These are phyloP conservation scores for Nicotiana knightiana DNA, from an alignment of 257 asterid species.

Conservation along the genomic window DNA sequence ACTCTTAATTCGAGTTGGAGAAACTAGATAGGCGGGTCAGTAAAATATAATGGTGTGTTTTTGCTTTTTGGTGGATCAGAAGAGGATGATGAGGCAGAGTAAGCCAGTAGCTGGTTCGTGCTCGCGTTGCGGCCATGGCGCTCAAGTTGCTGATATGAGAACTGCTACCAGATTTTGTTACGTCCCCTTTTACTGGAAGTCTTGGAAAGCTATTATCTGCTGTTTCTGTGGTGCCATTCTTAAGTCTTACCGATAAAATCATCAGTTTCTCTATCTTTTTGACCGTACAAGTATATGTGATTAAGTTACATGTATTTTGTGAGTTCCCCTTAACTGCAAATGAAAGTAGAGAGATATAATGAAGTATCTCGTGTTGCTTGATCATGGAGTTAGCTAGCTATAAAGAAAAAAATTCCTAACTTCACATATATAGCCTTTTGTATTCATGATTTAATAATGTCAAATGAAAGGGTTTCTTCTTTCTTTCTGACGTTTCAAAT, in stretches of 20 bases:
- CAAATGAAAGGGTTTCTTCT: background rate
- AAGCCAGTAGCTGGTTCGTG: constrained; percentile 78
- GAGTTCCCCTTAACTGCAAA: too few species aligned
- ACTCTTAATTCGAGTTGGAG: background rate
- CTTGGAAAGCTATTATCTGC: constrained; percentile 76
- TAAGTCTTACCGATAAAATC: constrained; percentile 46
- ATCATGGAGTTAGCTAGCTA: background rate
- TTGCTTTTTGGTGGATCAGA: constrained; percentile 84
- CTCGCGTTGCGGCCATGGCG: constrained; percentile 65
- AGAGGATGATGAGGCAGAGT: constrained; percentile 41
- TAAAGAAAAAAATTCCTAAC: background rate
- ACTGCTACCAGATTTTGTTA: constrained; percentile 71
- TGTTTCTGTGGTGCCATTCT: constrained; percentile 61
- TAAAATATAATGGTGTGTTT: constrained; percentile 45
- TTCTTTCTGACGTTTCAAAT: background rate
- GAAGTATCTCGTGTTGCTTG: too few species aligned
- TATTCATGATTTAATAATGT: background rate
- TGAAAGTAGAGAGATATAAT: too few species aligned
- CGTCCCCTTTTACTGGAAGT: constrained; percentile 59
- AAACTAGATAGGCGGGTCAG: background rate
- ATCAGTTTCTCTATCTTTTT: too few species aligned
- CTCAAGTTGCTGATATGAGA: constrained; percentile 67
- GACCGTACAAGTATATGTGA: too few species aligned
- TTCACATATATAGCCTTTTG: background rate
- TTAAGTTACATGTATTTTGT: too few species aligned